A percentile compares a stretch with the other conserved stretches of the same genome.
Conservation (phyloP, 2,329 filamentous ascomycete species). For the Pseudocercospora ulei region DNA sequence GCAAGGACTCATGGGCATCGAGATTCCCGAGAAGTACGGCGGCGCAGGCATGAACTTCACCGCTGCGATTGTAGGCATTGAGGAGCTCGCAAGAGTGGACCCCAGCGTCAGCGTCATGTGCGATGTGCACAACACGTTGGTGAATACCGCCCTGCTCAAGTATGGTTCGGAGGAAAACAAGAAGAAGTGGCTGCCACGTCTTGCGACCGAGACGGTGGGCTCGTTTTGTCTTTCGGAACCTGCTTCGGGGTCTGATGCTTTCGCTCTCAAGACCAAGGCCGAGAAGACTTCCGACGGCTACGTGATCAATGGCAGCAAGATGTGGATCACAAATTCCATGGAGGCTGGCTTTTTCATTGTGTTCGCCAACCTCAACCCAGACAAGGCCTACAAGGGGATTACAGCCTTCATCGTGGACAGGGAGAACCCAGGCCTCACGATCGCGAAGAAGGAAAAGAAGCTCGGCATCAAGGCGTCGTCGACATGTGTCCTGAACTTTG, state of each 20-base stretch:
- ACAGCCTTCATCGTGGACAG: constrained; percentile 94
- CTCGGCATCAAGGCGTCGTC: constrained; percentile 90
- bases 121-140: constrained; percentile 95
- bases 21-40: constrained; percentile 94
- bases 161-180: constrained; percentile 68
- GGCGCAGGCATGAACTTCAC: constrained; percentile 99
- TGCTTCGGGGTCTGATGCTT: constrained; percentile 86
- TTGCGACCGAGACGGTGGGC: constrained; percentile 80
- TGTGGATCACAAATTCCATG: constrained; percentile 99
- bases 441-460: constrained; percentile 99
- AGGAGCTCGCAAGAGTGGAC: constrained; percentile 88
- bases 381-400: constrained; percentile 93
- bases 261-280: constrained; percentile 85
- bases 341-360: constrained; percentile 95
- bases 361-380: constrained; percentile 87
- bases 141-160: constrained; percentile 85
- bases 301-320: constrained; percentile 83
- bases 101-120: constrained; percentile 90
- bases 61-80: constrained; percentile 86
- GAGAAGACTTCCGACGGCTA: constrained; percentile 74
- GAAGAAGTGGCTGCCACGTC: constrained; percentile 77
- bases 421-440: constrained; percentile 74
- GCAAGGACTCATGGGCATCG: constrained; percentile 92
- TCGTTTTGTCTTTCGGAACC: constrained; percentile 29
- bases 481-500: constrained; percentile 95